Base-by-base conservation (phyloP, 257 asterid species). In the Verbena officinalis region DNA sequence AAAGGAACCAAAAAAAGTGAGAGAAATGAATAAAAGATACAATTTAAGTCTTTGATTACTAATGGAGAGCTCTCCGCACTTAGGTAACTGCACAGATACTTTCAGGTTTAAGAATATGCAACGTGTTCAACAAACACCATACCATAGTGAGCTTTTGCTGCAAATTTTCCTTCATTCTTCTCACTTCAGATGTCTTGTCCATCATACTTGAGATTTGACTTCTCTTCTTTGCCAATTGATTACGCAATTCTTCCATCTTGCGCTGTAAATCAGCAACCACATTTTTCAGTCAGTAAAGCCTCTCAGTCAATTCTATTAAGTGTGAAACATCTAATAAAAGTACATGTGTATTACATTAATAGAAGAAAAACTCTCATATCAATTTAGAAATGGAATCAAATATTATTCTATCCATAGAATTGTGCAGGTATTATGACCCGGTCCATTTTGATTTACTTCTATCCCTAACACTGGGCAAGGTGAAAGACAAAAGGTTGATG, bases 141-240 rank as follows among this genome's bases (percentile, higher is more conserved):
- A 92, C 98, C 88, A 67, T 76, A 33, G 92, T 76, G 67, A 67
- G 75, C 59, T 63, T 78, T 33, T 87, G 83, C 68, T 77, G 52
- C 79, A 88, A 67, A 34, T 86, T 91, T 31, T 77, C 90, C 73
- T 74, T 83, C 91, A 62, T 76, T 79, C 83, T 84, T 78, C 84
- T 81, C 54, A 80, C 87, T 86, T 94, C 88, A 40, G 85, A 78
- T 62, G 97, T 77, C 77, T 54, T 84, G 30, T 78, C 96, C 81
- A 81, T 59, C 84, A 88, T 77, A 64, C 52, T 72, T 67, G 83
- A 78, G 77, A 83, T 76, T 59, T 77, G 78, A 63, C 73, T 48
- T 75, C 76, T 90, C 86, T 84, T 94, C 73, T 80, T 71, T 39
- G 78, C 68, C 69, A 94, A 67, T 73, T 33, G 78, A 56, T 80